Conservation (phyloP, 179 eudicot genomes). For the Sideroxylon spinosum region DNA sequence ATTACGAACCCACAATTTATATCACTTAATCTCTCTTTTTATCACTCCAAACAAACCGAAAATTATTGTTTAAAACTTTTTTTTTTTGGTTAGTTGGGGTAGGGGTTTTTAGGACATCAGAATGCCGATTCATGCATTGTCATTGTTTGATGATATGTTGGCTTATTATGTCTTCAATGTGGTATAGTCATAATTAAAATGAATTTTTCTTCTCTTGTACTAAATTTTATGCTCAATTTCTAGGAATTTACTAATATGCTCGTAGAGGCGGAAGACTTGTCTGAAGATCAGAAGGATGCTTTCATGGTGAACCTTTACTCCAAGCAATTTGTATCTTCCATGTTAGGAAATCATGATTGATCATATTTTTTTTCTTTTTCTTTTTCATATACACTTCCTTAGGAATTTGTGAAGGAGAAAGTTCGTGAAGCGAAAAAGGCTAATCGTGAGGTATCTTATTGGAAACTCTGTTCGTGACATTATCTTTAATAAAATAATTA, state of each 20-base stretch:
- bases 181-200: not conserved
- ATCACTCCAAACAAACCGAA: too few relatives aligned
- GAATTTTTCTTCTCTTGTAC: not conserved
- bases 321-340: slow-evolving; percentile 2
- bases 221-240: slow-evolving; percentile 6
- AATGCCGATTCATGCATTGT: not conserved
- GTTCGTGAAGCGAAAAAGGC: slow-evolving; percentile 73
- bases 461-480: not conserved
- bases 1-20: too few relatives aligned
- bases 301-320: slow-evolving; percentile 46
- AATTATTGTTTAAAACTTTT: not conserved
- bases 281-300: slow-evolving; percentile 67
- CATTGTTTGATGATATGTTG: not conserved
- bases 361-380: not conserved
- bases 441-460: slow-evolving; percentile 63
- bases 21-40: too few relatives aligned
- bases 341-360: not conserved
- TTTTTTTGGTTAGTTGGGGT: too few relatives aligned
- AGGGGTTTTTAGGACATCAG: not conserved
- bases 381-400: slow-evolving; percentile 2
- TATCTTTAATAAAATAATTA: not conserved
- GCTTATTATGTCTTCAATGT: not conserved
- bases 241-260: slow-evolving; percentile 79
- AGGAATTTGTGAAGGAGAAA: slow-evolving; percentile 69
- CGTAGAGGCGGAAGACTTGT: slow-evolving; percentile 62